These are phyloP conservation scores for Podospora tetraspora DNA, from an alignment of 495 filamentous ascomycete genomes.

Conservation along the genomic window DNA sequence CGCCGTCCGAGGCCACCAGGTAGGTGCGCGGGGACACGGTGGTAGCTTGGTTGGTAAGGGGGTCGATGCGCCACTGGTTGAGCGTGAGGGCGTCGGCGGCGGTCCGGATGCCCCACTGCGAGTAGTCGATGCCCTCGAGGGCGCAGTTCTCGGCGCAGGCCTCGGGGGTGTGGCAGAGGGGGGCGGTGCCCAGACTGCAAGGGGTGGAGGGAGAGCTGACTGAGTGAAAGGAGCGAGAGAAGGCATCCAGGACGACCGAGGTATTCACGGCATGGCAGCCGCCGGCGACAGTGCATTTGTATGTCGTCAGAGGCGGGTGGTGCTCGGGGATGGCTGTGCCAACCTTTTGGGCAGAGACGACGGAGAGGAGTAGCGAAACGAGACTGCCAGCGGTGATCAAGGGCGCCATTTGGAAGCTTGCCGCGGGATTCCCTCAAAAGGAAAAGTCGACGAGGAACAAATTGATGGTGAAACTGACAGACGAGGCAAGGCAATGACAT, in stretches of 20 bases:
- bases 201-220: background rate
- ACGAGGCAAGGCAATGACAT: too few relatives aligned
- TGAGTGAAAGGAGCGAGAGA: constrained; percentile 12
- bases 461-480: too few relatives aligned
- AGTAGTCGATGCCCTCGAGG: constrained; percentile 45
- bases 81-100: constrained; percentile 44
- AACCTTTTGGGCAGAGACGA: constrained; percentile 17
- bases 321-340: constrained; percentile 22
- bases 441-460: too few relatives aligned
- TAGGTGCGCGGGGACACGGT: constrained; percentile 60
- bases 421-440: too few relatives aligned
- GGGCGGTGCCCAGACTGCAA: constrained; percentile 43
- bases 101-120: constrained; percentile 37
- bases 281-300: constrained; percentile 47
- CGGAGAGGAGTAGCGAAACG: background rate
- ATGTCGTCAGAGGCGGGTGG: constrained; percentile 52
- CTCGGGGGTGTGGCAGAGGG: constrained; percentile 39
- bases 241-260: constrained; percentile 54
- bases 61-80: constrained; percentile 47
- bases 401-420: too few relatives aligned
- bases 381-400: background rate
- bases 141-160: constrained; percentile 45
- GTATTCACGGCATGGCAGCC: constrained; percentile 48
- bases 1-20: constrained; percentile 46
- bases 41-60: constrained; percentile 25